Base-by-base conservation (phyloP, 2,329 filamentous ascomycete species). In the Penicillium hordei region DNA sequence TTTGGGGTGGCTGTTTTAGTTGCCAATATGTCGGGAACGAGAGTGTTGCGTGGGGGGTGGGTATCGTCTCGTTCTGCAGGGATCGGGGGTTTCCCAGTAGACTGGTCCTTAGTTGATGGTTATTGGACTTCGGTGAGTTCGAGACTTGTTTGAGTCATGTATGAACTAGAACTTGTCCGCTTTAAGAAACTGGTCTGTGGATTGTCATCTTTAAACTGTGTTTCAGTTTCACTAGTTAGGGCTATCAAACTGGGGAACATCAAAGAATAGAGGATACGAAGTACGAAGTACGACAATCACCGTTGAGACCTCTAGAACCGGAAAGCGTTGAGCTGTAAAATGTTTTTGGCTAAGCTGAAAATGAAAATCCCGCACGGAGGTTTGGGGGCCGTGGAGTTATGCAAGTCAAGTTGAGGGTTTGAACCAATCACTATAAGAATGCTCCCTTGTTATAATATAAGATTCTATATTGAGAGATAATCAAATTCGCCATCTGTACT, bases 351-450 rank as follows among this genome's bases (percentile, higher is more conserved):
- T 48, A 33, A 34, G 39, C 39, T 52, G 50, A 44, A 50, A 44
- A 36, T 44, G 54, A 46, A 52, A 52, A 46, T 52, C 42, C 27
- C 48, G 54, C 54, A 56, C 33, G 38, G 53, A 38, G 23, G 33
- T 45, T 57, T 57, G 55, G 55, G 55, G 55, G 55, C 55, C 55
- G 17, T 55, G 52, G 44, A 55, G 52, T 49, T 48, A 54, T 33
- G 52, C 52, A 19, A 36, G 43, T 31, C 3, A 29, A 13, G 43
- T 42, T 45, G 17, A 39, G 36, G 21, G 0, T 19, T 38, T 48
- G n/a, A 29, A 40, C 44, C 52, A 55, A 55, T 55, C 52, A 21
- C 13, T 25, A 17, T 19, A 12, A 1, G 44, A 39, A 33, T 23
- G 4, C 19, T 51, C 23, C 23, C 27, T 27, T 23, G 23, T 27